Evolutionary conservation across 495 filamentous ascomycete genomes (phyloP), one percentile per base, ranked within the genome.

Genomic region (Chaetomium tenue): DNA sequence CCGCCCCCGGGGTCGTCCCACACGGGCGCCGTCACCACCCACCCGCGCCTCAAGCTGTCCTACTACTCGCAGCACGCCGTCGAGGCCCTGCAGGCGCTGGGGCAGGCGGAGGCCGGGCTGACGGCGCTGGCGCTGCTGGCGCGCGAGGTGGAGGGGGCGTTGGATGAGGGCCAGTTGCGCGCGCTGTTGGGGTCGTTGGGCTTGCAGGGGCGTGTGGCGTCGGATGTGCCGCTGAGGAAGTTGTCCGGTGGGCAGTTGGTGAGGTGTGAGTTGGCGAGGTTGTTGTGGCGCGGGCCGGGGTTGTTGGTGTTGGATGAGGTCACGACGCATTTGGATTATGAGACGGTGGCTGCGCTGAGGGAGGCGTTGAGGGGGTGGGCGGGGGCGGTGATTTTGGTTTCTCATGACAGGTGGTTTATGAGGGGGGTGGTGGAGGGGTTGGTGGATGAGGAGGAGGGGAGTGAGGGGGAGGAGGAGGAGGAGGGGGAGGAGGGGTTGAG

Each of bases 311-410:
- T 95, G 11, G 91, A 95, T 70, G 91, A 95, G 72, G 87, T 89
- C 20, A 93, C 89, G 12, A 95, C 90, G n/a, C 91, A 93, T 77
- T 76, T 95, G 42, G 91, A 95, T 67, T 88, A 87, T 67, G 81
- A 92, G 72, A 91, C 88, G 3, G 89, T 93, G 33, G 81, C 80
- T 8, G 89, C 88, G 5, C 77, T 95, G 47, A 81, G 85, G 3
- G 79, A 82, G 40, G 89, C 86, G 13, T 74, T 95, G 65, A 76
- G 82, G 7, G 78, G 70, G 0, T 93, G 87, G 78, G 81, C 84
- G 37, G 91, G 91, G 0, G 89, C 90, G 0, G 81, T 93, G 4
- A 68, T 93, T 64, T 58, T 92, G 3, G 86, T 93, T 2, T 88
- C 85, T 13, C 91, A 95, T 70, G 91, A 95, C 70, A 81, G 91